Evolutionary conservation across 768 basidiomycete genomes (phyloP).

Genomic region (Xerocomellus amylosporus): DNA sequence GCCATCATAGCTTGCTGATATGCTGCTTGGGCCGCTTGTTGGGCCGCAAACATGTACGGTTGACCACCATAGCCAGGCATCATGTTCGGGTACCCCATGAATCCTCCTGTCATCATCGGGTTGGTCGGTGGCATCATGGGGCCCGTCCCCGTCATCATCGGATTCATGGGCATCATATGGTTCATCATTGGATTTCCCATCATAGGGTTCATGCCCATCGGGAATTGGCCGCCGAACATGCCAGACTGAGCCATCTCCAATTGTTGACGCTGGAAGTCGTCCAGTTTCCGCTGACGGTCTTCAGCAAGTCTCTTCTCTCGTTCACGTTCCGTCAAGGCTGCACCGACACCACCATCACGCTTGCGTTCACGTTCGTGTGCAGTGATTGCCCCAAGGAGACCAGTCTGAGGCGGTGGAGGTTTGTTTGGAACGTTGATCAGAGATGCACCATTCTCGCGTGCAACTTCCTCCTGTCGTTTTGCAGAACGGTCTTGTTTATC

Average conservation of each 20-base stretch:
- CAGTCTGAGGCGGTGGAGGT: slow-evolving; percentile 92
- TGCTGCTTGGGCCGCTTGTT: slow-evolving; percentile 76
- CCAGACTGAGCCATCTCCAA: slow-evolving; percentile 87
- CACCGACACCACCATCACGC: slow-evolving; percentile 93
- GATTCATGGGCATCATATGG: slow-evolving; percentile 49
- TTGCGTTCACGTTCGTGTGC: slow-evolving; percentile 93
- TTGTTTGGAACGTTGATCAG: slow-evolving; percentile 95
- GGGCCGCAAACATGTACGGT: slow-evolving; percentile 84
- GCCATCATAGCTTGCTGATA: slow-evolving; percentile 90
- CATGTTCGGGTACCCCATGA: slow-evolving; percentile 40
- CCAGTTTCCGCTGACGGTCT: slow-evolving; percentile 88
- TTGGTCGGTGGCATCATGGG: slow-evolving; percentile 49
- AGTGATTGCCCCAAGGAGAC: slow-evolving; percentile 93
- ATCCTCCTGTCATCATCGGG: slow-evolving; percentile 54
- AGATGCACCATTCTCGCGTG: slow-evolving; percentile 86
- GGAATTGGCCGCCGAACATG: slow-evolving; percentile 56
- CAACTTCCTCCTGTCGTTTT: slow-evolving; percentile 90
- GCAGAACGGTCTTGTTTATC: slow-evolving; percentile 96
- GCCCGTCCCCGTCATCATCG: slow-evolving; percentile 54
- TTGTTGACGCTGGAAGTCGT: slow-evolving; percentile 86
- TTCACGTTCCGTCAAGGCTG: slow-evolving; percentile 91
- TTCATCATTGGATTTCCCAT: slow-evolving; percentile 64
- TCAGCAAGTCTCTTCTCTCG: slow-evolving; percentile 90
- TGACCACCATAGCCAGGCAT: slow-evolving; percentile 51
- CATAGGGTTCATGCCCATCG: slow-evolving; percentile 61